Evolutionary conservation across 1,284 basidiomycete species (phyloP), one percentile per base, ranked within the genome.

Genomic region (Coniferiporia sulphurascens): DNA sequence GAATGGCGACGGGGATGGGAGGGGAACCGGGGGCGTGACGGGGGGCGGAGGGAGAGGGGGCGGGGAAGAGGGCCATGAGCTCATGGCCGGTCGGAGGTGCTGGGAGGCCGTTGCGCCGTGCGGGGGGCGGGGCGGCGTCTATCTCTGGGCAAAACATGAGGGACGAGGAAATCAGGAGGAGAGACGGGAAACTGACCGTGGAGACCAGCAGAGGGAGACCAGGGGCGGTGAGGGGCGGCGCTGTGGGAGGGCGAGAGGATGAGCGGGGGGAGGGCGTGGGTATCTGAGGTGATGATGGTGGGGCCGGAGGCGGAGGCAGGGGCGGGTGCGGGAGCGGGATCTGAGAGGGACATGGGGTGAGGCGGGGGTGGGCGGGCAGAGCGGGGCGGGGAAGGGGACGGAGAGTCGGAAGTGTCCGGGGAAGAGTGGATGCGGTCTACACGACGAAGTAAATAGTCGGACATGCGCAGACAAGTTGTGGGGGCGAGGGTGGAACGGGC

Each of bases 41-140:
- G 15, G 55, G 52, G 34, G 21, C 9, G 48, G 80, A 75, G 2
- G 86, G 86, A 7, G 85, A 78, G 6, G 83, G 74, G 4, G 87
- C 79, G 1, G 87, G 87, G 68, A 89, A 89, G 73, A 90, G 79
- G 9, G 85, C 84, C 87, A 90, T 90, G 65, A 90, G 78, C 64
- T 90, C 86, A 65, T 90, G 87, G 1, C 87, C 87, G 0, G 86
- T 88, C 4, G 85, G 85, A 0, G 87, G 87, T 0, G 85, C 79
- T 21, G 87, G 87, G 67, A 58, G 35, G 12, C 52, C 52, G 41
- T 22, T 32, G 10, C 52, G 54, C n/a, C 50, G 59, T 22, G 36
- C 32, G 52, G 46, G 55, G 15, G 54, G 54, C 36, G 52, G 51
- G 4, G 55, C 59, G 38, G 43, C 19, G 32, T 52, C 54, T 5